These are phyloP conservation scores for Metschnikowia similis DNA, from an alignment of 805 yeast genomes.

Conservation along the genomic window DNA sequence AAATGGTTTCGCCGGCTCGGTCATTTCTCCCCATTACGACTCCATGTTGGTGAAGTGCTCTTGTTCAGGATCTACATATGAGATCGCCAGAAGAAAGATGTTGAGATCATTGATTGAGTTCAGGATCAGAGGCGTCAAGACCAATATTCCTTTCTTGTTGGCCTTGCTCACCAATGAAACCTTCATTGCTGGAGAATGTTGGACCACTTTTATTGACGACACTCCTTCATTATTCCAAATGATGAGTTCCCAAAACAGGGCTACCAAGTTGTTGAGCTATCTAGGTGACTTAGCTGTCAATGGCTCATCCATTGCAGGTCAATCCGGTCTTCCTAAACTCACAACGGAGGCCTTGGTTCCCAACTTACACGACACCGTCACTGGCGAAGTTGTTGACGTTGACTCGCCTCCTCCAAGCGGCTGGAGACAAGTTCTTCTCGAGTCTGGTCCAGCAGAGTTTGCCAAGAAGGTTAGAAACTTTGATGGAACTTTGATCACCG, in stretches of 20 bases:
- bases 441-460: conserved; percentile 84
- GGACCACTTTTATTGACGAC: conserved; percentile 99
- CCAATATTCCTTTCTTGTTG: conserved; percentile 93
- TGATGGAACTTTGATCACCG: conserved; percentile 90
- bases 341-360: conserved; percentile 74
- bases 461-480: conserved; percentile 81
- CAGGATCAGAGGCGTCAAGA: conserved; percentile 98
- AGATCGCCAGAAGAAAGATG: conserved; percentile 97
- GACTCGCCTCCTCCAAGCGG: conserved; percentile 58
- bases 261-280: conserved; percentile 86
- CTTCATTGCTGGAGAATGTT: conserved; percentile 80
- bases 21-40: conserved; percentile 95
- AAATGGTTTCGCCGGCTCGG: conserved; percentile 95
- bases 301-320: conserved; percentile 95
- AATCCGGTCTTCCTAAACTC: conserved; percentile 86
- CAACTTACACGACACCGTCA: conserved; percentile 52
- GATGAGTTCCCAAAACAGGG: conserved; percentile 94
- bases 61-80: conserved; percentile 95
- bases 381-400: conserved; percentile 62
- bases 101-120: conserved; percentile 93
- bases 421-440: conserved; percentile 85
- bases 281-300: conserved; percentile 92
- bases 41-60: conserved; percentile 97
- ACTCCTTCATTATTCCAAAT: conserved; percentile 94
- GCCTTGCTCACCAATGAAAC: conserved; percentile 88